phyloP scores from a whole-genome alignment of 176 grass and related monocot species.

The Phyllostachys edulis region DNA sequence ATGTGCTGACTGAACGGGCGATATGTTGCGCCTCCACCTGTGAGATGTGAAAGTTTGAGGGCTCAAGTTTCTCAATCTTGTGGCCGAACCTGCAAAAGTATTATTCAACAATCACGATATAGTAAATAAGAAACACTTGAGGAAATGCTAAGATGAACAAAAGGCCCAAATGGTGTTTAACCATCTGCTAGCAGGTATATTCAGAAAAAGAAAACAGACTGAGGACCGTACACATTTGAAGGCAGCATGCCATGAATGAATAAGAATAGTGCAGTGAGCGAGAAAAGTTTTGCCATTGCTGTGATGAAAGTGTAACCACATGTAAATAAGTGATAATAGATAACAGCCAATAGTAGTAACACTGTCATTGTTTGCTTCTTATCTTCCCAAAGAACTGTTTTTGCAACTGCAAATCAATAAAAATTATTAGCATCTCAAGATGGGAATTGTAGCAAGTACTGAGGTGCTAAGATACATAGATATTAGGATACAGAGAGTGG shows the following conservation, averaged over 20 bases:
- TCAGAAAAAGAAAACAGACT: constrained; percentile 9
- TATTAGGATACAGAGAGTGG: background rate
- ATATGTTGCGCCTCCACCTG: constrained; percentile 56
- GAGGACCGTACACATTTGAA: constrained; percentile 58
- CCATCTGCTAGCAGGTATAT: constrained; percentile 2
- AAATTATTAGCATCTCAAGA: constrained; percentile 14
- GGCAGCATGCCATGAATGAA: constrained; percentile 90
- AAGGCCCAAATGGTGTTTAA: background rate
- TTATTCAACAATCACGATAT: background rate
- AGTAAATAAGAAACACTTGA: background rate
- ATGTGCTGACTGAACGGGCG: constrained; percentile 53
- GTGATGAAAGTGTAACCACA: constrained; percentile 89
- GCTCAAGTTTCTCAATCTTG: constrained; percentile 89
- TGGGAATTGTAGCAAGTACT: background rate
- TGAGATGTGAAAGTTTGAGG: constrained; percentile 80
- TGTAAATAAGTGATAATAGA: constrained; percentile 94
- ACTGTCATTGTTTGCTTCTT: constrained; percentile 72
- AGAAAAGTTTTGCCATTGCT: constrained; percentile 85
- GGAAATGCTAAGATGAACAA: constrained; percentile 9
- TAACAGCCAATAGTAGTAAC: constrained; percentile 59
- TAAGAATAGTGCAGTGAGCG: constrained; percentile 69
- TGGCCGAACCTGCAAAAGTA: constrained; percentile 64
- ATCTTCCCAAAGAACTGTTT: constrained; percentile 94
- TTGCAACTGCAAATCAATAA: constrained; percentile 70
- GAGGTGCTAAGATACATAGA: background rate